Base-by-base conservation (phyloP, 345 rosid genomes). In the Reutealis trisperma region DNA sequence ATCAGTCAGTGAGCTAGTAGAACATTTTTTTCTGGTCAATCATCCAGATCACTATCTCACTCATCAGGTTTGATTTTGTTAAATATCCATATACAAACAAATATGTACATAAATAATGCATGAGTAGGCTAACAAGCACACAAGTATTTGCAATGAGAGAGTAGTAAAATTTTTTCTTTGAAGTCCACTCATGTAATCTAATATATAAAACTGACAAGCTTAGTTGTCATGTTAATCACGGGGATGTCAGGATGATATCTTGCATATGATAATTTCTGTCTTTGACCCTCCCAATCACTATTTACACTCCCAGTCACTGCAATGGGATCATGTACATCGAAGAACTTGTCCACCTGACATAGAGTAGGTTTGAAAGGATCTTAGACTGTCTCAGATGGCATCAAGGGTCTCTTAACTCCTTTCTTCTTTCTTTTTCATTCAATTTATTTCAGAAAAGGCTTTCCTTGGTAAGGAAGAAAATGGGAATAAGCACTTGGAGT, bases 11-110 rank as follows among this genome's bases (percentile, higher is more conserved):
- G 95, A 92, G 88, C 90, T 89, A 60, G 95, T 92, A 85, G 92
- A 92, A 85, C 95, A 92, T 73, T 92, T 90, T 83, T 92, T 92
- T 77, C 80, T 92, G 72, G 97, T 89, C 75, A 92, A 92, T 86
- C 97, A 92, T 71, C 97, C 91, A 19, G 90, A 92, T 80, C 85
- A 85, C 82, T 92, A 92, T 80, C 90, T 92, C 57, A 88, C 89
- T 8, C 89, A 92, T 84, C 89, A 89, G 93, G 97, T 41, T 68
- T 47, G 44, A 72, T 66, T 71, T 60, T 79, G 21, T 69, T 45
- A 24, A 34, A 30, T 70, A 51, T 51, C 19, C 47, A 34, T 41
- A 15, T 67, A 45, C 25, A 25, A 44, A 32, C 12, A 42, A 6
- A 77, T 37, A 6, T 42, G 70, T 11, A 11, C 32, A 61, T 34